These are phyloP conservation scores for Hamigera avellanea DNA, from an alignment of 495 filamentous ascomycete species.

Conservation along the genomic window DNA sequence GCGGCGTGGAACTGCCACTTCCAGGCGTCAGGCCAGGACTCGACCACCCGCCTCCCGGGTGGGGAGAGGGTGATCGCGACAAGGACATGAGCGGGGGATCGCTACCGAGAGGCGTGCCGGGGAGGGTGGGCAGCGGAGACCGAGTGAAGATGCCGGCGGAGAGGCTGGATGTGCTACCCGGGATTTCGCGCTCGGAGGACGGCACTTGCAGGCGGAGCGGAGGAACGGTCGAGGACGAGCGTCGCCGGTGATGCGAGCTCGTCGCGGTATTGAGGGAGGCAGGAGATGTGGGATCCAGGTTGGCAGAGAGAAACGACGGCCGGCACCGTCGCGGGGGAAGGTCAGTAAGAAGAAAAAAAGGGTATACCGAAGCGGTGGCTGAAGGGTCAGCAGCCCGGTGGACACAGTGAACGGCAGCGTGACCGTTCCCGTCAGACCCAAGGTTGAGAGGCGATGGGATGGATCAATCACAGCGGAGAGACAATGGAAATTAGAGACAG, in stretches of 20 bases:
- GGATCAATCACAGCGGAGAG: too few species aligned
- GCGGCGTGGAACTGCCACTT: slow-evolving; percentile 59
- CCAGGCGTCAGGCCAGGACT: slow-evolving; percentile 65
- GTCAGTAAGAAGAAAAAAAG: too few species aligned
- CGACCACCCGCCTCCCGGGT: slow-evolving; percentile 73
- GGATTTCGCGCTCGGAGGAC: background rate
- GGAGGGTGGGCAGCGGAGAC: background rate
- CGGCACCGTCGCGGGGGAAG: too few species aligned
- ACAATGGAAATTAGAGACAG: too few species aligned
- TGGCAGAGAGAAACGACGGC: background rate
- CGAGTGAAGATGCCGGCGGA: slow-evolving; percentile 1
- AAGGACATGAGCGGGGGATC: slow-evolving; percentile 52
- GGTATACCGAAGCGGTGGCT: too few species aligned
- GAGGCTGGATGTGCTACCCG: slow-evolving; percentile 5
- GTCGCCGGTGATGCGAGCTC: slow-evolving; percentile 5
- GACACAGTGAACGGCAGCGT: too few species aligned
- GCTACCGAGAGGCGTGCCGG: slow-evolving; percentile 2
- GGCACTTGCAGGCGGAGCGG: slow-evolving; percentile 5
- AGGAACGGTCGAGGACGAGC: slow-evolving; percentile 3
- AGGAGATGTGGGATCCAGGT: slow-evolving; percentile 2
- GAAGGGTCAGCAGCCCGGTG: too few species aligned
- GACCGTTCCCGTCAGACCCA: too few species aligned
- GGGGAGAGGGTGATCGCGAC: slow-evolving; percentile 74
- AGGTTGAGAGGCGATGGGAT: too few species aligned
- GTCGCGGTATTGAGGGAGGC: background rate